Evolutionary conservation across 2,329 filamentous ascomycete species (phyloP).

Genomic region (Epichloe amarillans): DNA sequence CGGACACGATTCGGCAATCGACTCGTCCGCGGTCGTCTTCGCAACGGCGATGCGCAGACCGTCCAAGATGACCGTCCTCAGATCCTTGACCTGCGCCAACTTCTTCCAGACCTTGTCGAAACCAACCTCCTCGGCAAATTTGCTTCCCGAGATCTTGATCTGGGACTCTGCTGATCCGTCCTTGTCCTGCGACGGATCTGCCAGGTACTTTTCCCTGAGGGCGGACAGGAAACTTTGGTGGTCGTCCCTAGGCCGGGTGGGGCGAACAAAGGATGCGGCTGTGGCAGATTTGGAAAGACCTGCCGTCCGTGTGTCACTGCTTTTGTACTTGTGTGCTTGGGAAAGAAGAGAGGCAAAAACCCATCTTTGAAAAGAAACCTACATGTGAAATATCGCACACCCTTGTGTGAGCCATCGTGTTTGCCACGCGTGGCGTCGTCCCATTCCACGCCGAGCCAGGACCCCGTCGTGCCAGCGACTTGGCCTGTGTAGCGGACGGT

Average conservation of each 20-base stretch:
- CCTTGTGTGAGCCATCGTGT: constrained; percentile 75
- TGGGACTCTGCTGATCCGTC: constrained; percentile 27
- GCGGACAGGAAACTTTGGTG: constrained; percentile 66
- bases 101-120: constrained; percentile 83
- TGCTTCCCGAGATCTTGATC: constrained; percentile 55
- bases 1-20: constrained; percentile 41
- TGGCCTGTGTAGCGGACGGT: constrained; percentile 74
- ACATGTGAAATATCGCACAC: constrained; percentile 74
- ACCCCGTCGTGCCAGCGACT: constrained; percentile 61
- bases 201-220: constrained; percentile 71
- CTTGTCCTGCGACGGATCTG: constrained; percentile 28
- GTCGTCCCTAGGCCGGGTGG: constrained; percentile 54
- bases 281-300: constrained; percentile 51
- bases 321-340: not conserved
- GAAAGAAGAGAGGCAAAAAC: not conserved
- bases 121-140: constrained; percentile 84
- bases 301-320: constrained; percentile 11
- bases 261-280: constrained; percentile 77
- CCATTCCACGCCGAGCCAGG: constrained; percentile 95
- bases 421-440: constrained; percentile 78
- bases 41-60: constrained; percentile 46
- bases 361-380: constrained; percentile 14
- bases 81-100: constrained; percentile 63
- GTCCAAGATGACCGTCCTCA: constrained; percentile 74
- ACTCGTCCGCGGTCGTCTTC: constrained; percentile 18